Evolutionary conservation across 75 land plant genomes (phyloP).

Genomic region (Selaginella moellendorffii): DNA sequence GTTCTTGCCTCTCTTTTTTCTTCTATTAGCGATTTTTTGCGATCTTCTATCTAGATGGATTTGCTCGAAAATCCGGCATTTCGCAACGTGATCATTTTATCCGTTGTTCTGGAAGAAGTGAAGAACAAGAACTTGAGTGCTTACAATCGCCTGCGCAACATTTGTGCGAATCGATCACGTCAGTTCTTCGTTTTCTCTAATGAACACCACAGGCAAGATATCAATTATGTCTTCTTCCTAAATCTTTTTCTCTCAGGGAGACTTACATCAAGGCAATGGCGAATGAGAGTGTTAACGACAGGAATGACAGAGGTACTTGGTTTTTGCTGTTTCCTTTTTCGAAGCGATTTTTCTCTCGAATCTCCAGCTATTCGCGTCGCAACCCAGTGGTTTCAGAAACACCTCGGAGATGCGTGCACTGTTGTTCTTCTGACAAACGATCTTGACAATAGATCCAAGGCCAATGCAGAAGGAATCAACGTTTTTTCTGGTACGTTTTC

Average conservation of each 20-base stretch:
- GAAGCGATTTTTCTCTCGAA: background rate
- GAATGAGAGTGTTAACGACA: slow-evolving; percentile 87
- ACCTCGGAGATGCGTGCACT: slow-evolving; percentile 40
- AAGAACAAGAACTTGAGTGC: slow-evolving; percentile 76
- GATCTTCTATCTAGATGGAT: slow-evolving; percentile 56
- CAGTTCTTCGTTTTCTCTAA: slow-evolving; percentile 85
- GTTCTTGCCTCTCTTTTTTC: background rate
- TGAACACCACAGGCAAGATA: slow-evolving; percentile 62
- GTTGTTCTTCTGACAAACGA: slow-evolving; percentile 89
- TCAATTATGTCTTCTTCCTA: background rate
- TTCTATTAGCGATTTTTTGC: background rate
- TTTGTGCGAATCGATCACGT: slow-evolving; percentile 45
- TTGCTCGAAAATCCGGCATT: slow-evolving; percentile 80
- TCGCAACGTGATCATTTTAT: slow-evolving; percentile 61
- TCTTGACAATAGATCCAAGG: slow-evolving; percentile 79
- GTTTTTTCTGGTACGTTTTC: slow-evolving; percentile 65
- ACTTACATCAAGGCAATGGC: slow-evolving; percentile 64
- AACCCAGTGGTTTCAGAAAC: slow-evolving; percentile 81
- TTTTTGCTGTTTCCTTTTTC: no score
- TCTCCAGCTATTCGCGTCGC: slow-evolving; percentile 85
- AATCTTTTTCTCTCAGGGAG: slow-evolving; percentile 46
- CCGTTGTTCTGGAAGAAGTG: slow-evolving; percentile 84
- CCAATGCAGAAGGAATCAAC: slow-evolving; percentile 61
- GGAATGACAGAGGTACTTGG: slow-evolving; percentile 77
- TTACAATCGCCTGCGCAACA: slow-evolving; percentile 61